These are phyloP conservation scores for Wickerhamiella dianesei DNA, from an alignment of 805 yeast genomes.

Conservation along the genomic window DNA sequence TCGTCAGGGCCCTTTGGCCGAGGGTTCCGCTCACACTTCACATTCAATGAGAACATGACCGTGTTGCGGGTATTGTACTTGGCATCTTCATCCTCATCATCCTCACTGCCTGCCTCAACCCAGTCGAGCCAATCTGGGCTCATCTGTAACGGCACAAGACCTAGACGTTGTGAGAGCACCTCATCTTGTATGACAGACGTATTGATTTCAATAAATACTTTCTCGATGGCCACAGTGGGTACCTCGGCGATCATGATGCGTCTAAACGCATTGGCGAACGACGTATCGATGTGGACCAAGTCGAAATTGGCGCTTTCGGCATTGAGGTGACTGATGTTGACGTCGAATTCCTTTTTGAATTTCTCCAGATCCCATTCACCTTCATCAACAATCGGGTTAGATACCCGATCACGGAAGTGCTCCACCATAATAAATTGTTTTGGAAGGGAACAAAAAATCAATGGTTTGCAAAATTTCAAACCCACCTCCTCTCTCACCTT, in stretches of 20 bases:
- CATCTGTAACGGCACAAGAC: slow-evolving; percentile 76
- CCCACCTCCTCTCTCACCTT: too few species aligned
- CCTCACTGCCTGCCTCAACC: slow-evolving; percentile 29
- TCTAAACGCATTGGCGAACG: slow-evolving; percentile 91
- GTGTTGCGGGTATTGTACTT: slow-evolving; percentile 76
- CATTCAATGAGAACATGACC: slow-evolving; percentile 66
- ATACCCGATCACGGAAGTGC: slow-evolving; percentile 18
- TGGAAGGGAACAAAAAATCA: not conserved
- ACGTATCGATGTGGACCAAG: slow-evolving; percentile 72
- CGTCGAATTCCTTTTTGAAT: slow-evolving; percentile 55
- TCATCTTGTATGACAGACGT: slow-evolving; percentile 97
- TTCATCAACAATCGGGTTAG: slow-evolving; percentile 45
- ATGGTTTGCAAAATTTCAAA: not conserved
- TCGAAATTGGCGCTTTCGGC: slow-evolving; percentile 64
- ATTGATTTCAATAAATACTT: slow-evolving; percentile 79
- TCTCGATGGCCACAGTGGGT: slow-evolving; percentile 90
- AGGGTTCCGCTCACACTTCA: slow-evolving; percentile 73
- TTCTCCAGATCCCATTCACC: slow-evolving; percentile 72
- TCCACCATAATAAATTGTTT: slow-evolving; percentile 15
- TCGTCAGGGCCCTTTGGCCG: slow-evolving; percentile 79
- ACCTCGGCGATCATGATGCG: slow-evolving; percentile 95
- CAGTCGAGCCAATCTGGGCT: slow-evolving; percentile 83
- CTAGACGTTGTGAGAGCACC: slow-evolving; percentile 89
- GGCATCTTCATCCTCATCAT: slow-evolving; percentile 12
- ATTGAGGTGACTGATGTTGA: slow-evolving; percentile 52